Base-by-base conservation (phyloP, 139 green algal genomes). In the Chlorella sp. region DNA sequence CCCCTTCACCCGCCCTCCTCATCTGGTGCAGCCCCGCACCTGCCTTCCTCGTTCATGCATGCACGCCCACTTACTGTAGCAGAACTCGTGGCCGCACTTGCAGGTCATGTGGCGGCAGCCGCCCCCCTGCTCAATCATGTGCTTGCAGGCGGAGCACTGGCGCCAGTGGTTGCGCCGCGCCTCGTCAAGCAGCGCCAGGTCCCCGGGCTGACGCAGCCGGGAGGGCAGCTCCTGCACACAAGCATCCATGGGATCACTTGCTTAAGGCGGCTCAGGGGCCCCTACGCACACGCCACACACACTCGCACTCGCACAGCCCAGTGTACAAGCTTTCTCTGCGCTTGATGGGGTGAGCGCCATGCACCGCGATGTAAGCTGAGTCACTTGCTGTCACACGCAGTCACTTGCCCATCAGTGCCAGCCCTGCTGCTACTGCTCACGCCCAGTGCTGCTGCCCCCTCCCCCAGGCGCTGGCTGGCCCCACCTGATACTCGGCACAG, bases 51-150 rank as follows among this genome's bases (percentile, higher is more conserved):
- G n/a, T n/a, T n/a, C n/a, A n/a, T n/a, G n/a, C n/a, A n/a, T n/a
- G n/a, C n/a, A n/a, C n/a, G n/a, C n/a, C n/a, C n/a, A n/a, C n/a
- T n/a, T n/a, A 0, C 80, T 48, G 76, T 95, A 96, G 88, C 94
- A 96, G 90, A 96, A 96, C 64, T 89, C 57, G 32, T 81, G 32
- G n/a, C 91, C 92, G 69, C 94, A 96, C 42, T 75, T 89, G 91
- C 94, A 96, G 39, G 42, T 86, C 88, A 96, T 93, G 88, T 95
- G 93, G 83, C 94, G 94, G 93, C 94, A 96, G 79, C 94, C 94
- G 76, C 94, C 89, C 4, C 14, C 89, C 15, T 89, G 92, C 86
- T 96, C 92, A 36, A 96, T 92, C 69, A 94, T 82, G 69, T 88
- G 85, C 19, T 89, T 81, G 85, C 92, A 95, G 0, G 91, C 89